Base-by-base conservation (phyloP, 2,329 filamentous ascomycete genomes). In the Cryphonectria parasitica region DNA sequence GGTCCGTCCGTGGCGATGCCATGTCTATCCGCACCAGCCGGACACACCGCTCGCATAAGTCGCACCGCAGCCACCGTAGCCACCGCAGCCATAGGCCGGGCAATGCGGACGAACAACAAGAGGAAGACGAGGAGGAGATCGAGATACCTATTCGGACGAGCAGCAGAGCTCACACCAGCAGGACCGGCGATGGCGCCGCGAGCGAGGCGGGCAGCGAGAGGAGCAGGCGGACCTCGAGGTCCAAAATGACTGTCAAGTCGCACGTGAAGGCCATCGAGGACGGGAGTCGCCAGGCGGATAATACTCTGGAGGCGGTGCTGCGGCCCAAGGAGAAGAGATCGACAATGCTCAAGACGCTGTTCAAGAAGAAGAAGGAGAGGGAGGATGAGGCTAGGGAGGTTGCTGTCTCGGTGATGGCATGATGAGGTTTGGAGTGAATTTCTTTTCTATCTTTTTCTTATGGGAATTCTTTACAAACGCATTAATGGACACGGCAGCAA, bases 271-370 rank as follows among this genome's bases (percentile, higher is more conserved):
- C 78, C 10, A 78, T 81, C 66, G 80, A 82, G 69, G 79, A 81
- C 67, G 79, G 78, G 17, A 74, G 74, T 68, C 74, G 73, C 45
- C 78, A 81, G 72, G 75, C 78, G 45, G 77, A 76, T 15, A 78
- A 77, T 61, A 76, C 76, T 8, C 74, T 81, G 64, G 80, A 82
- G n/a, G 68, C 81, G 41, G 81, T 83, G 2, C 73, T 86, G n/a
- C 79, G 83, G 56, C 82, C 84, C 13, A 82, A 82, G 72, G 82
- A 85, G 74, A 81, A 81, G 72, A 84, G 82, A 75, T 79, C 76
- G 56, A 88, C 84, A 75, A 87, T 89, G 86, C 82, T 90, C 73
- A 89, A 88, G 80, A 79, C 83, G 2, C 74, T 89, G 70, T 89
- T 90, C 76, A 87, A 86, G 81, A 85, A 82, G 79, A 88, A 86